phyloP scores from a whole-genome alignment of 345 rosid species.

The Zanthoxylum bungeanum region DNA sequence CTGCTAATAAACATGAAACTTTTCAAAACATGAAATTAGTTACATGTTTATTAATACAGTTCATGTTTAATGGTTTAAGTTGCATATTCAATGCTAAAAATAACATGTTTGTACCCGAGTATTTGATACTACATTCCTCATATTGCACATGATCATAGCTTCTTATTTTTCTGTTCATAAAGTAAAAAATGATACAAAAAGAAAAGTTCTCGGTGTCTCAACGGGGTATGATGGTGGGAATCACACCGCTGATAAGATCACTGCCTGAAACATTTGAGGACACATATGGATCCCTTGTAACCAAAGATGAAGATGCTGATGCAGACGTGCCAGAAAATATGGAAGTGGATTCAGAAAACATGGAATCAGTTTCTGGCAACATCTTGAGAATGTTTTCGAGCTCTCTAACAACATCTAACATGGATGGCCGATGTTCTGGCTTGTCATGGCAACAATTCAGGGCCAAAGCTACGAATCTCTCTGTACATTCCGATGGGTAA shows the following conservation, averaged over 20 bases:
- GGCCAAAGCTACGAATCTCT: slow-evolving; percentile 56
- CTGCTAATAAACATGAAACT: too few species aligned
- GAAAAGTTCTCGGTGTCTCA: slow-evolving; percentile 31
- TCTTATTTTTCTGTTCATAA: too few species aligned
- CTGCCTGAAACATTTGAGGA: slow-evolving; percentile 51
- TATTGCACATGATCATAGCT: background rate
- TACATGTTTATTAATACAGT: too few species aligned
- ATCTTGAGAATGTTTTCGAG: slow-evolving; percentile 55
- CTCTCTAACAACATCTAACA: slow-evolving; percentile 72
- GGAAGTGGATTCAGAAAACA: slow-evolving; percentile 29
- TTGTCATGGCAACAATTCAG: slow-evolving; percentile 63
- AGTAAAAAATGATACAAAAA: too few species aligned
- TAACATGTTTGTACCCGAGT: too few species aligned
- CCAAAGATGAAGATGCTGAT: slow-evolving; percentile 29
- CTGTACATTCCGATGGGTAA: slow-evolving; percentile 66
- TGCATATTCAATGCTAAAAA: too few species aligned
- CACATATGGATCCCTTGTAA: slow-evolving; percentile 26
- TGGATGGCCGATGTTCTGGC: slow-evolving; percentile 65
- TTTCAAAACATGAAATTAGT: too few species aligned
- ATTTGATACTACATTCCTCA: background rate
- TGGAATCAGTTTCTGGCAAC: slow-evolving; percentile 41
- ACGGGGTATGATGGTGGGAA: slow-evolving; percentile 56
- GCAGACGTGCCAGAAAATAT: slow-evolving; percentile 30
- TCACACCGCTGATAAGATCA: slow-evolving; percentile 59
- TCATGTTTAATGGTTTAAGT: too few species aligned